A percentile compares a stretch with the other conserved stretches of the same genome.
phyloP scores from a whole-genome alignment of 2,329 filamentous ascomycete genomes.

The Hypoxylon rubiginosum region DNA sequence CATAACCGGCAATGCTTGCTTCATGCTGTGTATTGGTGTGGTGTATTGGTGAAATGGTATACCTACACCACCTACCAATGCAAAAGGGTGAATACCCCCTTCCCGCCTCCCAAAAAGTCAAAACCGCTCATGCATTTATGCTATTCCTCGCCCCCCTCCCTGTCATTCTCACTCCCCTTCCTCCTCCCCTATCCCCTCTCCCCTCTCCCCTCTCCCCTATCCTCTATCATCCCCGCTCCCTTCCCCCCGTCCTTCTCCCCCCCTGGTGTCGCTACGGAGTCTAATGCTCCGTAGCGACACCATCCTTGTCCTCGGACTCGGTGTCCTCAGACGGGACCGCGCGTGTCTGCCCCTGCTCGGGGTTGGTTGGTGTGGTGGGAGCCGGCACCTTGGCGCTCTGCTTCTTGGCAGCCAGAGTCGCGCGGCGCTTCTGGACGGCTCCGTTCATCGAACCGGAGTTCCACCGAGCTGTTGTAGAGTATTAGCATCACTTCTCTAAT shows the following conservation, averaged over 20 bases:
- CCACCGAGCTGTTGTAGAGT: conserved; percentile 65
- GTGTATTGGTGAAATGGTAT: neutral
- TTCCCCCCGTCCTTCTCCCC: neutral
- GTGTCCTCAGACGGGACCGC: neutral
- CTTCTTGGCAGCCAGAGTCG: conserved; percentile 72
- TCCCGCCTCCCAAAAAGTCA: neutral
- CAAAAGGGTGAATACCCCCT: neutral
- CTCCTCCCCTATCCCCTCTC: neutral
- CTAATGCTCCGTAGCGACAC: conserved; percentile 13
- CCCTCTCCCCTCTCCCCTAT: neutral
- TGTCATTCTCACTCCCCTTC: no score
- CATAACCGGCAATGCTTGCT: neutral
- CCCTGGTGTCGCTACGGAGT: neutral
- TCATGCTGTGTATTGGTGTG: neutral
- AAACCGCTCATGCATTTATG: neutral
- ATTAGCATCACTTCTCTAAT: conserved; percentile 40
- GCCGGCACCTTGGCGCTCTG: conserved; percentile 54
- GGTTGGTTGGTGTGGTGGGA: neutral
- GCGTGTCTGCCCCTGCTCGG: neutral
- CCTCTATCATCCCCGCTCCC: neutral
- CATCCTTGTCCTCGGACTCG: conserved; percentile 7
- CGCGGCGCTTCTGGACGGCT: conserved; percentile 72
- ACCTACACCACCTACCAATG: neutral
- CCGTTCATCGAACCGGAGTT: conserved; percentile 71
- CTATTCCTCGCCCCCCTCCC: no score